Evolutionary conservation across 345 rosid genomes (phyloP), one percentile per base, ranked within the genome.

Genomic region (Geranium rotundifolium): DNA sequence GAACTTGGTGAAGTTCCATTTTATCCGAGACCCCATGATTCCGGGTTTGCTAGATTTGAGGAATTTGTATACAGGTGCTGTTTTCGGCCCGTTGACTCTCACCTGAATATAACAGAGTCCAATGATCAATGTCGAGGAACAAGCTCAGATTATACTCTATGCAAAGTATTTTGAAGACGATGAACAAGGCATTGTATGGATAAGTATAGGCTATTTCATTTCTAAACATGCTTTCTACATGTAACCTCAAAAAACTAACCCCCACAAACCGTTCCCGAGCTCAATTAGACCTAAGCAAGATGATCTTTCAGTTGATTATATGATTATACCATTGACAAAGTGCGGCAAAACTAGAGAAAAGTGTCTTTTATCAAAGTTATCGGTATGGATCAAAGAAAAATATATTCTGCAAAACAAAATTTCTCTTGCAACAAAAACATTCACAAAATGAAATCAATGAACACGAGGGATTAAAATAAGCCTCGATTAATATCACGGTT

Each of bases 1-100:
- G 72, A 80, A 80, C 72, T 80, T 80, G 71, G 84, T 56, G 54
- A 80, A 80, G 41, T 80, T 80, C 84, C 81, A 77, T 58, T 80
- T 80, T 27, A 80, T 72, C 56, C 62, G 15, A 5, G 75, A 77
- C 20, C 77, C 79, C 13, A 77, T 65, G 2, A 74, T 6, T 8
- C 79, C 81, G 14, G 79, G 72, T 66, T 74, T 77, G 66, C 75
- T 72, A 1, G 81, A 69, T 67, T 77, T 80, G 65, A 80, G 62
- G 66, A 62, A 77, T 69, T 77, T 72, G 75, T 77, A 80, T 55
- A 80, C 37, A 7, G 84, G 81, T 64, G 76, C 79, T 57, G 75
- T 75, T 17, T 61, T 59, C 10, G 61, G 59, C 13, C 84, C 81
- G 62, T 80, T 80, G 63, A 80, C 84, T 29, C 77, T 75, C 41